These are phyloP conservation scores for Curvularia verruculosa DNA, from an alignment of 2,329 filamentous ascomycete species.

Conservation along the genomic window DNA sequence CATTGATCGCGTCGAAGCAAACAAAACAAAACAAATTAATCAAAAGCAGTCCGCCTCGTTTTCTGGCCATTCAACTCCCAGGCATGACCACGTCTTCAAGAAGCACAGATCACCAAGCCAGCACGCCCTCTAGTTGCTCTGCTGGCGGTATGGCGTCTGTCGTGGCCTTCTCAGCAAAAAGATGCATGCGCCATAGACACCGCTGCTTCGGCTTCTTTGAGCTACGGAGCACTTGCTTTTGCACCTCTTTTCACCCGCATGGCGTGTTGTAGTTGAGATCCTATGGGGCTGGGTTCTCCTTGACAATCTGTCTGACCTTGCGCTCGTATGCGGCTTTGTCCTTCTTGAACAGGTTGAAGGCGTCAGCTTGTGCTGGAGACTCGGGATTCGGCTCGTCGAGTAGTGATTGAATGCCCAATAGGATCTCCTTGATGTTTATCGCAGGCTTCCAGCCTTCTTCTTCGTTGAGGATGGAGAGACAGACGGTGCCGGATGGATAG, in stretches of 20 bases:
- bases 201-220: neutral
- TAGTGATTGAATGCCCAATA: constrained; percentile 93
- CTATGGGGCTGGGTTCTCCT: constrained; percentile 81
- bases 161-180: neutral
- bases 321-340: constrained; percentile 86
- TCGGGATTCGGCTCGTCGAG: constrained; percentile 97
- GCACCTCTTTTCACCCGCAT: neutral
- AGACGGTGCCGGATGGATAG: constrained; percentile 97
- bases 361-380: constrained; percentile 93
- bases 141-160: neutral
- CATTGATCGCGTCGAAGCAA: constrained; percentile 5
- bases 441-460: constrained; percentile 98
- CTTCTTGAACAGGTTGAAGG: constrained; percentile 95
- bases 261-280: neutral
- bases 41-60: neutral
- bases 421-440: constrained; percentile 97
- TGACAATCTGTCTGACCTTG: constrained; percentile 83
- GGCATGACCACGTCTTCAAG: neutral
- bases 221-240: neutral
- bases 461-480: constrained; percentile 95
- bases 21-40: constrained; percentile 1
- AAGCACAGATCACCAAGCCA: neutral
- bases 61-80: neutral
- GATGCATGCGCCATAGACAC: neutral
- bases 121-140: neutral